Percentiles rank a stretch among this genome's conserved stretches.
Evolutionary conservation across 768 basidiomycete species (phyloP).

Genomic region (Udeniomyces megalosporus): DNA sequence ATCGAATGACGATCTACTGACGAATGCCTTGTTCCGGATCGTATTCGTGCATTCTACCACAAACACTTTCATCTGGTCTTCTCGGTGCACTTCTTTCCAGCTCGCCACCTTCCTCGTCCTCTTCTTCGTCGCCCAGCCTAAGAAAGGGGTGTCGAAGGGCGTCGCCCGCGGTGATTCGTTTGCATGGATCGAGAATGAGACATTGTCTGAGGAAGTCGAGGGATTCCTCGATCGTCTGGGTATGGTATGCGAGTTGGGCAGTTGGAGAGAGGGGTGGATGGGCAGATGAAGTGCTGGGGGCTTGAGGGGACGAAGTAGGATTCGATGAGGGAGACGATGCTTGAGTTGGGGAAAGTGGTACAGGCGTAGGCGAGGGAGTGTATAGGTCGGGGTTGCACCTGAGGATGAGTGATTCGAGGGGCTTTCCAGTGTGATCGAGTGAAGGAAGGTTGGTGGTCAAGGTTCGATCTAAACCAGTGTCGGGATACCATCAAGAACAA

Average conservation of each 20-base stretch:
- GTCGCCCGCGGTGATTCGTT: conserved; percentile 55
- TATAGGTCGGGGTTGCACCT: conserved; percentile 50
- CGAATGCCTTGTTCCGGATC: background rate
- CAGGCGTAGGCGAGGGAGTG: too few species aligned
- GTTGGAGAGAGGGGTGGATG: conserved; percentile 13
- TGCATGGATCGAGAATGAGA: conserved; percentile 60
- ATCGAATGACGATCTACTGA: background rate
- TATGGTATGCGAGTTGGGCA: conserved; percentile 32
- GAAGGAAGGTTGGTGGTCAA: conserved; percentile 81
- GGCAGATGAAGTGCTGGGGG: conserved; percentile 33
- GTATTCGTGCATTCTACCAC: background rate
- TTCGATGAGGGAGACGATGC: too few species aligned
- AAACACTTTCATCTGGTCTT: conserved; percentile 5
- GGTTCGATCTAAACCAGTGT: conserved; percentile 49
- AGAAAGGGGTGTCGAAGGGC: conserved; percentile 73
- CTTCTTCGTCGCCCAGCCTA: too few species aligned
- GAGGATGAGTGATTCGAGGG: conserved; percentile 60
- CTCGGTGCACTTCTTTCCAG: conserved; percentile 26
- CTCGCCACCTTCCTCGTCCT: conserved; percentile 31
- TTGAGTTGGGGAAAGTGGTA: too few species aligned
- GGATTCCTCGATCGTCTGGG: conserved; percentile 44
- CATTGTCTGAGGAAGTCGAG: conserved; percentile 59
- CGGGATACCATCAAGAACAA: background rate
- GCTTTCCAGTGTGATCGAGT: conserved; percentile 46
- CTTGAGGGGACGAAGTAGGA: conserved; percentile 25